Evolutionary conservation across 495 filamentous ascomycete species (phyloP).

Genomic region (Xylona heveae): DNA sequence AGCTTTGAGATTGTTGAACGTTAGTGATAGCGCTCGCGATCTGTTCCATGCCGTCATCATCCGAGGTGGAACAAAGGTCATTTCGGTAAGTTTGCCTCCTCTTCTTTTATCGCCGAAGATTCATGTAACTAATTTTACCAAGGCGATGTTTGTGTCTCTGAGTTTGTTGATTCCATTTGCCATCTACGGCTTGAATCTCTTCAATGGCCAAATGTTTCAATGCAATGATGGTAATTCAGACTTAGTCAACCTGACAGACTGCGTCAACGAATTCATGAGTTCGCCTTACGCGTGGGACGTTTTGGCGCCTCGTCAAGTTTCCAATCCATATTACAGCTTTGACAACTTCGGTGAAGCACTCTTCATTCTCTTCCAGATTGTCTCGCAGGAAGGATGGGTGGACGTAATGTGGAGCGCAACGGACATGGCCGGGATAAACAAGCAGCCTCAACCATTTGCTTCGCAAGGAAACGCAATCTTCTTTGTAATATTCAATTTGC

Average conservation of each 20-base stretch:
- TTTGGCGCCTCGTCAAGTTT: constrained; percentile 54
- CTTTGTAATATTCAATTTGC: constrained; percentile 90
- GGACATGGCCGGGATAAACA: constrained; percentile 53
- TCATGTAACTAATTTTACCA: constrained; percentile 5
- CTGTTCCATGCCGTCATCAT: constrained; percentile 95
- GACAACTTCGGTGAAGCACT: constrained; percentile 82
- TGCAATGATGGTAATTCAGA: constrained; percentile 52
- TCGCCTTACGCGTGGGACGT: constrained; percentile 66
- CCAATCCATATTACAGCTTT: constrained; percentile 78
- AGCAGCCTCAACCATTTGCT: constrained; percentile 43
- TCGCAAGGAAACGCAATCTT: constrained; percentile 77
- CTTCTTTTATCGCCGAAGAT: neutral
- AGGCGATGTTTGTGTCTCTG: constrained; percentile 80
- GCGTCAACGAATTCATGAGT: constrained; percentile 60
- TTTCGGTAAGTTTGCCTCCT: constrained; percentile 27
- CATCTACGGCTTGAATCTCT: constrained; percentile 84
- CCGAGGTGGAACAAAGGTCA: constrained; percentile 75
- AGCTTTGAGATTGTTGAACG: constrained; percentile 76
- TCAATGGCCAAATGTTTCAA: constrained; percentile 53
- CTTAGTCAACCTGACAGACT: constrained; percentile 41
- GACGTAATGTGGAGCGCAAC: constrained; percentile 73
- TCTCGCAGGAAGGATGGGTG: constrained; percentile 94
- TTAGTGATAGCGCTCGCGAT: constrained; percentile 87
- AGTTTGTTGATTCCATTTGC: constrained; percentile 92
- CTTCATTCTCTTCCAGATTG: constrained; percentile 97